These are phyloP conservation scores for Mycena sp. DNA, from an alignment of 1,284 basidiomycete genomes.

Conservation along the genomic window DNA sequence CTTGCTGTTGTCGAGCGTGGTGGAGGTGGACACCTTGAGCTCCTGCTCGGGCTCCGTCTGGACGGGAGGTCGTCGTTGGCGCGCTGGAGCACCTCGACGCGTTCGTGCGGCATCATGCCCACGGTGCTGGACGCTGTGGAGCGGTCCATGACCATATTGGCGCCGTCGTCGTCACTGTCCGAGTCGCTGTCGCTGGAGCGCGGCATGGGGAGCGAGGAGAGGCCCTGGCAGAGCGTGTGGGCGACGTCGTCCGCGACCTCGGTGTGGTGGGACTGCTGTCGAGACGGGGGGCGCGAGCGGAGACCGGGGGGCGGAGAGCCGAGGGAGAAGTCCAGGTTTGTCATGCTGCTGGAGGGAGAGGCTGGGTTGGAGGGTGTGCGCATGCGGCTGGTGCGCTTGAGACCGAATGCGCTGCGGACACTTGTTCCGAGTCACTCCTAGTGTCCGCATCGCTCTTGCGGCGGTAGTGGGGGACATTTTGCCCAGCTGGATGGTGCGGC, in stretches of 20 bases:
- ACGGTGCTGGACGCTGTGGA: slow-evolving; percentile 63
- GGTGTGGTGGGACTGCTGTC: slow-evolving; percentile 46
- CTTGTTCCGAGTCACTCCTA: slow-evolving; percentile 77
- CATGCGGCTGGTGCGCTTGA: slow-evolving; percentile 50
- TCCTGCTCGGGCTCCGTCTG: slow-evolving; percentile 58
- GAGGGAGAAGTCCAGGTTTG: slow-evolving; percentile 54
- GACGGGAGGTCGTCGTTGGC: slow-evolving; percentile 81
- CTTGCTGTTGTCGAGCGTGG: slow-evolving; percentile 1
- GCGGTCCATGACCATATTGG: slow-evolving; percentile 68
- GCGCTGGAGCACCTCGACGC: slow-evolving; percentile 74
- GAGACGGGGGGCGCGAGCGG: slow-evolving; percentile 67
- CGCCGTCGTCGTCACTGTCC: slow-evolving; percentile 60
- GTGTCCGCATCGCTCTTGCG: slow-evolving; percentile 75
- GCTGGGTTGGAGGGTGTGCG: slow-evolving; percentile 76
- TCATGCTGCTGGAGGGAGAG: slow-evolving; percentile 54
- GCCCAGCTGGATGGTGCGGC: slow-evolving; percentile 76
- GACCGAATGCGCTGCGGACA: slow-evolving; percentile 54
- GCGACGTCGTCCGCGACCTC: slow-evolving; percentile 27
- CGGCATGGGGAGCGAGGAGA: slow-evolving; percentile 39
- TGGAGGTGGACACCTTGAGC: background rate
- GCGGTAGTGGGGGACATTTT: slow-evolving; percentile 66
- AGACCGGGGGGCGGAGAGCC: slow-evolving; percentile 44
- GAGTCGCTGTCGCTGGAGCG: slow-evolving; percentile 26
- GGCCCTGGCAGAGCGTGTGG: slow-evolving; percentile 46
- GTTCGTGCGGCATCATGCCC: slow-evolving; percentile 72